Evolutionary conservation across 495 filamentous ascomycete species (phyloP).

Genomic region (Apodospora peruviana): DNA sequence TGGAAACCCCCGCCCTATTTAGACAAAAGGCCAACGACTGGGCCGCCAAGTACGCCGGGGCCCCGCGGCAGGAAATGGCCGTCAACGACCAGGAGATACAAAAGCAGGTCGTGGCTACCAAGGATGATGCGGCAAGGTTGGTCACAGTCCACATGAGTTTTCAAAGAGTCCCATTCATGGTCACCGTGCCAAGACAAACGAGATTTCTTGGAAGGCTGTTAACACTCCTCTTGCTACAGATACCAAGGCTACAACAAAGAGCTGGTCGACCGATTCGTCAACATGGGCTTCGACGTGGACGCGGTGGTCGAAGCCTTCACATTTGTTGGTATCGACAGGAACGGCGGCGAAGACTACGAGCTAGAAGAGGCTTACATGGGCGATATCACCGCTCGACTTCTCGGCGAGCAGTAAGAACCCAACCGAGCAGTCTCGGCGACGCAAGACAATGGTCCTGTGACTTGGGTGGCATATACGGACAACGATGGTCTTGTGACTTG

Average conservation of each 20-base stretch:
- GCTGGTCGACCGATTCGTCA: constrained; percentile 80
- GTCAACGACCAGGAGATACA: constrained; percentile 12
- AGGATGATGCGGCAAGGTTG: constrained; percentile 35
- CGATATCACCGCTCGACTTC: constrained; percentile 77
- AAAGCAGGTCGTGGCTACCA: constrained; percentile 12
- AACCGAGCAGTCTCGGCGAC: neutral
- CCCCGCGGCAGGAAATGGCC: constrained; percentile 46
- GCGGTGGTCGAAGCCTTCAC: constrained; percentile 80
- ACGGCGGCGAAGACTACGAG: constrained; percentile 72
- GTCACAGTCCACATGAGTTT: neutral
- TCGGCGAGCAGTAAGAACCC: constrained; percentile 59
- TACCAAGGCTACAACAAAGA: constrained; percentile 87
- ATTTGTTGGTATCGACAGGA: constrained; percentile 73
- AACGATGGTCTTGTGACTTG: too few species aligned
- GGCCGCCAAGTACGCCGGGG: constrained; percentile 78
- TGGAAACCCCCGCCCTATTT: constrained; percentile 71
- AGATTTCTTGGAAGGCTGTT: neutral
- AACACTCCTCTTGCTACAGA: constrained; percentile 32
- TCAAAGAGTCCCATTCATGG: too few species aligned
- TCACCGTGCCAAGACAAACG: too few species aligned
- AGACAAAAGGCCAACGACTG: constrained; percentile 81
- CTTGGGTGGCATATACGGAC: neutral
- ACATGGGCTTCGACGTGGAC: constrained; percentile 93
- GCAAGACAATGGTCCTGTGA: neutral
- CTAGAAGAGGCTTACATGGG: constrained; percentile 83